Evolutionary conservation across 257 asterid species (phyloP).

Genomic region (Nicotiana tomentosiformis): DNA sequence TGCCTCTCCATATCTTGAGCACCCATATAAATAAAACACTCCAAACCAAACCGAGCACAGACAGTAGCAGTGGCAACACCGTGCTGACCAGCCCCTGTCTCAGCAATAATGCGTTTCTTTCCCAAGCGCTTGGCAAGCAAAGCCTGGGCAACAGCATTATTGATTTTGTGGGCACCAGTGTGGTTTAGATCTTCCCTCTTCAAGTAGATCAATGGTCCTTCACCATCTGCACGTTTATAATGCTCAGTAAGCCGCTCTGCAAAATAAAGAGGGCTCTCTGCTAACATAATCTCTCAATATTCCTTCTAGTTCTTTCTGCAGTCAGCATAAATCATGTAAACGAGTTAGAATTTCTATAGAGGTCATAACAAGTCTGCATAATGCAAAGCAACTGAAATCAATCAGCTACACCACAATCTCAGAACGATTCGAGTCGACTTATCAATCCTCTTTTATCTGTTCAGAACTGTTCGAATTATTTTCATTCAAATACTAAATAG

Average conservation of each 20-base stretch:
- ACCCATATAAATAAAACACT: conserved; percentile 82
- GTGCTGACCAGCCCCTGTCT: conserved; percentile 97
- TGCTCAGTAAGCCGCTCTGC: conserved; percentile 85
- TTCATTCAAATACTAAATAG: background rate
- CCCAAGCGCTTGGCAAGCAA: conserved; percentile 87
- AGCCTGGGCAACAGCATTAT: conserved; percentile 87
- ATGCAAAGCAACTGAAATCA: background rate
- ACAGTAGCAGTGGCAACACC: conserved; percentile 96
- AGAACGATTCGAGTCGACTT: background rate
- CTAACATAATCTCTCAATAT: conserved; percentile 88
- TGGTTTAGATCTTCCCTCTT: conserved; percentile 94
- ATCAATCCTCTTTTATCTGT: background rate
- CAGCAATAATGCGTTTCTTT: conserved; percentile 82
- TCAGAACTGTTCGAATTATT: background rate
- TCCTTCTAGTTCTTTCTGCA: conserved; percentile 70
- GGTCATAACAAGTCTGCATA: background rate
- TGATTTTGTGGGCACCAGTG: conserved; percentile 94
- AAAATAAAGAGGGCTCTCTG: conserved; percentile 78
- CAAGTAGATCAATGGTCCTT: conserved; percentile 74
- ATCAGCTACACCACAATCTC: background rate
- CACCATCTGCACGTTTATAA: conserved; percentile 64
- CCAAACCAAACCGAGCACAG: conserved; percentile 86
- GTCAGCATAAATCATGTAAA: background rate
- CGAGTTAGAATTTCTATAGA: background rate
- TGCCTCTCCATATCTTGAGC: conserved; percentile 99